Base-by-base conservation (phyloP, 331 rosid species). In the Prunus yedoensis region DNA sequence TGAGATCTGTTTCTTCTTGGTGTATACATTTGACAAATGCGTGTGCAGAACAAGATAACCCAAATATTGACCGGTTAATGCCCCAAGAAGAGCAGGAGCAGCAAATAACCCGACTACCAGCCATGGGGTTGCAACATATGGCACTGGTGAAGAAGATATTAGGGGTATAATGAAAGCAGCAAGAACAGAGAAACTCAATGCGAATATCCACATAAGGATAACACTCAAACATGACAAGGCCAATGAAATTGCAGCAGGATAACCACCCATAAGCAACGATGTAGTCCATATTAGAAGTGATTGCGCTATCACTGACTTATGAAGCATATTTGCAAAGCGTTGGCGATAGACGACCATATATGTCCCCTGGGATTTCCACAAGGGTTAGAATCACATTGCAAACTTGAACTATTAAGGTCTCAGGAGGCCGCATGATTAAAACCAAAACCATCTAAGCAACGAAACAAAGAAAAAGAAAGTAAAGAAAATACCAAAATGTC, bases 51-150 rank as follows among this genome's bases (percentile, higher is more conserved):
- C 73, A 83, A 85, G 87, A 83, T 86, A 90, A 84, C 99, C 99
- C 73, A 92, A 63, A 81, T 90, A 86, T 83, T 94, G 99, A 81
- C 99, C 99, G 2, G 78, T 85, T 75, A 92, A 66, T 45, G 97
- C 95, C 72, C 99, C 99, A 60, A 90, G 88, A 85, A 94, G 89
- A 72, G 99, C 93, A 49, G 99, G 97, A 62, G 97, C 86, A 28
- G 89, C 96, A 82, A 94, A 87, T 81, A 90, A 84, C 75, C 97
- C 99, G 80, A 90, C 77, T 65, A 82, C 95, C 86, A 94, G 88
- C 95, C 88, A 89, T 23, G 96, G 97, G 88, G 85, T 89, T 77
- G 99, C 86, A 69, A 92, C 83, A 85, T 87, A 94, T 18, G 99
- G 97, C 56, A 89, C 86, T 18, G 99, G 96, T 28, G 92, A 87